These are phyloP conservation scores for Tephrocybe sp. DNA, from an alignment of 768 basidiomycete genomes.

Conservation along the genomic window DNA sequence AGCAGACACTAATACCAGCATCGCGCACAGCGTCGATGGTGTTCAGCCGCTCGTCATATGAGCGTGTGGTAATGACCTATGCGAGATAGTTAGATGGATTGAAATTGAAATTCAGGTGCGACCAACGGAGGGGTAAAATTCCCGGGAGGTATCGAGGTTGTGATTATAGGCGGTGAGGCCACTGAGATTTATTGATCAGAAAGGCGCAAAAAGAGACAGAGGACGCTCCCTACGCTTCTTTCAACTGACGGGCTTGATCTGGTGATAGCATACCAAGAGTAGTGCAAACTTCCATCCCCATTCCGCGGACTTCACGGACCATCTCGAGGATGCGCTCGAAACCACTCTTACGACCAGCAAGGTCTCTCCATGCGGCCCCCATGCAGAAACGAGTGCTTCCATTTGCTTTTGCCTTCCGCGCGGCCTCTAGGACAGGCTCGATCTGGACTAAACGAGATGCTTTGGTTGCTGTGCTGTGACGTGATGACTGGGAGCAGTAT, in stretches of 20 bases:
- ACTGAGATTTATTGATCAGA: conserved; percentile 33
- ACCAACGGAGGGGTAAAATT: conserved; percentile 88
- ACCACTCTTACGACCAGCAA: conserved; percentile 88
- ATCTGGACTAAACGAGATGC: conserved; percentile 86
- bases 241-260: conserved; percentile 88
- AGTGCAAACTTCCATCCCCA: conserved; percentile 99
- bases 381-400: conserved; percentile 98
- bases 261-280: conserved; percentile 96
- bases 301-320: conserved; percentile 86
- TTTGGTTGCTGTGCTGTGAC: conserved; percentile 84
- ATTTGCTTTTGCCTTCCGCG: conserved; percentile 91
- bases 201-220: background rate
- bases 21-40: conserved; percentile 90
- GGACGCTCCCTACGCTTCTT: conserved; percentile 77
- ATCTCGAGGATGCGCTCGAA: conserved; percentile 92
- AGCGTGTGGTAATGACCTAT: conserved; percentile 93
- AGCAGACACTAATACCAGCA: conserved; percentile 96
- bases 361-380: conserved; percentile 98
- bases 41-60: conserved; percentile 89
- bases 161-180: conserved; percentile 98
- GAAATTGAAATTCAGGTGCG: background rate
- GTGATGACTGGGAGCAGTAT: conserved; percentile 98
- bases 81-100: background rate
- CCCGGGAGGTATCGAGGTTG: conserved; percentile 96
- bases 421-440: conserved; percentile 91